These are phyloP conservation scores for Crithidia brevicula DNA, from an alignment of 208 protist species.

Conservation along the genomic window DNA sequence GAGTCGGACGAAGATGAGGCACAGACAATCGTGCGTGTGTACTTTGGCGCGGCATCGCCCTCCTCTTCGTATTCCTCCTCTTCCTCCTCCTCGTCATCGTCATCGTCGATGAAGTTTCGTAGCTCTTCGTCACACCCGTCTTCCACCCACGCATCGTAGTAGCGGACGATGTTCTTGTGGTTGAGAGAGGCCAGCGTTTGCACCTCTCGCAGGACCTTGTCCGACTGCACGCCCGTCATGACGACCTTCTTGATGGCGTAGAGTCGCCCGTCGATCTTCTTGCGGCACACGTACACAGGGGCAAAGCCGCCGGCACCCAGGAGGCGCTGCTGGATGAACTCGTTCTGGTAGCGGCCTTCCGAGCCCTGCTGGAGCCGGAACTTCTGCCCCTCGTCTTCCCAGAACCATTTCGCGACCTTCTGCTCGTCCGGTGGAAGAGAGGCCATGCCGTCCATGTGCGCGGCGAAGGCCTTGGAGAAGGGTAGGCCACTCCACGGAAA, in stretches of 20 bases:
- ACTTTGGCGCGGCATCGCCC: background rate
- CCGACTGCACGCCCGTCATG: slow-evolving; percentile 63
- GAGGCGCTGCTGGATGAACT: slow-evolving; percentile 83
- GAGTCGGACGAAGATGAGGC: slow-evolving; percentile 25
- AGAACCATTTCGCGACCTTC: slow-evolving; percentile 75
- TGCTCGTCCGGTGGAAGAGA: slow-evolving; percentile 31
- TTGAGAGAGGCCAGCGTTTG: slow-evolving; percentile 78
- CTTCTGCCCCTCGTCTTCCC: slow-evolving; percentile 59
- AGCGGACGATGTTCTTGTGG: slow-evolving; percentile 88
- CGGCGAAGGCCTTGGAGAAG: slow-evolving; percentile 52
- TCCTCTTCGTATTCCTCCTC: slow-evolving; percentile 13
- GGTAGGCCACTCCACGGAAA: slow-evolving; percentile 65
- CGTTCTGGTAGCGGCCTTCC: slow-evolving; percentile 68
- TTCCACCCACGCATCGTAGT: slow-evolving; percentile 91
- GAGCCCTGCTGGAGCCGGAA: slow-evolving; percentile 54
- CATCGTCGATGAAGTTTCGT: slow-evolving; percentile 50
- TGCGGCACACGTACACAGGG: slow-evolving; percentile 86
- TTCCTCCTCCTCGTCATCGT: slow-evolving; percentile 44
- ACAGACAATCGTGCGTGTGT: slow-evolving; percentile 6
- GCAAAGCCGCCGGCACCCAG: slow-evolving; percentile 84
- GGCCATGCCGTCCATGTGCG: slow-evolving; percentile 36
- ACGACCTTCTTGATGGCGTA: slow-evolving; percentile 90
- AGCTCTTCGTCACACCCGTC: slow-evolving; percentile 84
- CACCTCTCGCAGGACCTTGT: slow-evolving; percentile 76
- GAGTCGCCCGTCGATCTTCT: slow-evolving; percentile 78